Evolutionary conservation across 1,284 basidiomycete species (phyloP), one percentile per base, ranked within the genome.

Genomic region (Meripilus lineatus): DNA sequence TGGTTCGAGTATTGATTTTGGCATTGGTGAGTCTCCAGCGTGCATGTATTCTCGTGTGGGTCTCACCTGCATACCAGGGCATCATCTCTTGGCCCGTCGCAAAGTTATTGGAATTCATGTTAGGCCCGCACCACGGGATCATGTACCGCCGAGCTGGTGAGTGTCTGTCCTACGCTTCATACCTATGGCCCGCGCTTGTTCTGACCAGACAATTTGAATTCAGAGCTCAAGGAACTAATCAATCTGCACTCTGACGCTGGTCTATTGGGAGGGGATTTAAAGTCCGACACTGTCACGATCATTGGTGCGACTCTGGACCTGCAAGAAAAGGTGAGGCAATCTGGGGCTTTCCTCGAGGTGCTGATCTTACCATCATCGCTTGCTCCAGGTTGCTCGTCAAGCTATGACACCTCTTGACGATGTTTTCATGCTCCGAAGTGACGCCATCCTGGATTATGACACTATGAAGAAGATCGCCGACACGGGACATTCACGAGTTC

Each of bases 21-120:
- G 55, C 71, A 7, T 62, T 91, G 53, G 87, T 84, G 52, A 53
- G 77, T 67, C 26, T 18, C 30, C 37, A 26, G 8, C 3, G 22
- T 24, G 21, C 4, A 14, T 37, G 15, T 23, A 11, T 23, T 21
- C 18, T 32, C 26, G 15, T 7, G 26, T 20, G 28, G 18, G 11
- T 13, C 17, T 18, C 11, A 14, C 40, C 6, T 34, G 4, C 6
- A 23, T 11, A 47, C 24, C 53, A 89, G 82, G 82, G 78, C 17
- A 65, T 89, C 5, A 68, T 94, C 40, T 77, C 90, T 1, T 94
- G 87, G 82, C 92, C 92, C 0, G 76, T 82, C 25, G 81, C 84
- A 3, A 84, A 83, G 53, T 49, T 86, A 5, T 68, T 86, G 39
- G 84, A 86, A 58, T 67, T 71, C 40, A 63, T 71, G 17, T 70